phyloP scores from a whole-genome alignment of 2,329 filamentous ascomycete genomes.

The Aspergillus felis region DNA sequence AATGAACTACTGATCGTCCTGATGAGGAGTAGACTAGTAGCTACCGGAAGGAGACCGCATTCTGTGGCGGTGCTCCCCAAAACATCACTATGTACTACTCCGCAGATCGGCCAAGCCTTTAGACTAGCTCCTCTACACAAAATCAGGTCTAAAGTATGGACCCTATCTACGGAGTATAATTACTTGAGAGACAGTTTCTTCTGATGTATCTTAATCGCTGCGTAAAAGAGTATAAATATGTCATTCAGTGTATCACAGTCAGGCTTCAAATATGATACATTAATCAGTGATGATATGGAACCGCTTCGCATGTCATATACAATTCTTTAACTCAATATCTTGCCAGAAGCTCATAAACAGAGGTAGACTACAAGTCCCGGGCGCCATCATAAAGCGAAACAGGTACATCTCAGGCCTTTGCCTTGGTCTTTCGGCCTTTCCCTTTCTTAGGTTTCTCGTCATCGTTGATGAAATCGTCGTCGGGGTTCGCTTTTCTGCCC shows the following conservation, averaged over 20 bases:
- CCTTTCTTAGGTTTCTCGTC: constrained; percentile 55
- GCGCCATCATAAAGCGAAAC: background rate
- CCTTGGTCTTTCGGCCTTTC: constrained; percentile 30
- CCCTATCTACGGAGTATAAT: background rate
- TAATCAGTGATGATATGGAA: background rate
- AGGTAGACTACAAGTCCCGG: background rate
- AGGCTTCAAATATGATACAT: background rate
- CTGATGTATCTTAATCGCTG: too few relatives aligned
- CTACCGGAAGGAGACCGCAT: background rate
- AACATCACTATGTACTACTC: constrained; percentile 4
- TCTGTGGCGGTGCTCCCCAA: constrained; percentile 4
- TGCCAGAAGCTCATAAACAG: background rate
- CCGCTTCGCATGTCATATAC: background rate
- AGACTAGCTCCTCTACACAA: background rate
- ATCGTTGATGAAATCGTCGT: constrained; percentile 24
- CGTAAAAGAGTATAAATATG: background rate
- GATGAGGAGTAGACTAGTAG: background rate
- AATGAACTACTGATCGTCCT: background rate
- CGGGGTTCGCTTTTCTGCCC: constrained; percentile 36
- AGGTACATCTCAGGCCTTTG: constrained; percentile 14
- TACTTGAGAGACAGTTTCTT: too few relatives aligned
- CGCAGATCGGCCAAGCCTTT: constrained; percentile 14
- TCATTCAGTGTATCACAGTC: background rate
- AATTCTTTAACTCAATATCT: background rate
- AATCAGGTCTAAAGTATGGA: background rate